Percentiles rank a stretch among this genome's conserved stretches.
Evolutionary conservation across 169 alveolate species (phyloP).

Genomic region (Cryptosporidium sp.): DNA sequence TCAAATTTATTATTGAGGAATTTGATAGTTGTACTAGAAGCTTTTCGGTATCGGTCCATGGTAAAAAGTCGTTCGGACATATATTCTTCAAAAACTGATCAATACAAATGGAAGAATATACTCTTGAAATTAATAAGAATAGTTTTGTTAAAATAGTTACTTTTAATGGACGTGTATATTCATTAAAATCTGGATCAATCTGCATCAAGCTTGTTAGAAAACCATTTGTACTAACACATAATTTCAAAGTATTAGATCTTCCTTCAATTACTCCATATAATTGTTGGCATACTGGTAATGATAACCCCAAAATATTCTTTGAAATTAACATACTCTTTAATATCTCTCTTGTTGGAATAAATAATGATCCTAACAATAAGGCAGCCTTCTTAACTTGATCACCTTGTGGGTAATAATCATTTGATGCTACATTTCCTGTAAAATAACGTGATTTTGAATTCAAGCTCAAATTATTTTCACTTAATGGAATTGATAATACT

Average conservation of each 20-base stretch:
- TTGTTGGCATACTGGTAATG: constrained; percentile 83
- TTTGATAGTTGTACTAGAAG: constrained; percentile 78
- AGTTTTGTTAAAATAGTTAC: constrained; percentile 87
- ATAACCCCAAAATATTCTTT: constrained; percentile 82
- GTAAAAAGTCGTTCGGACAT: constrained; percentile 86
- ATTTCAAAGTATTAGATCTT: constrained; percentile 78
- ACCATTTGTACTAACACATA: constrained; percentile 73
- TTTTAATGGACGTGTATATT: constrained; percentile 84
- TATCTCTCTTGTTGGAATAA: constrained; percentile 89
- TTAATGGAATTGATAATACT: constrained; percentile 84
- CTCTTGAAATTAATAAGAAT: constrained; percentile 84
- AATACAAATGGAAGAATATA: constrained; percentile 86
- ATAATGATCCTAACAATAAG: constrained; percentile 84
- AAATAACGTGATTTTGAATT: constrained; percentile 33
- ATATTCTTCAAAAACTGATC: constrained; percentile 85
- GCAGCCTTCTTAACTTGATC: constrained; percentile 88
- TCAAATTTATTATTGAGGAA: constrained; percentile 46
- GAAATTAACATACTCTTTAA: constrained; percentile 83
- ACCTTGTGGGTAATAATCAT: constrained; percentile 22
- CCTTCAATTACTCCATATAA: constrained; percentile 85
- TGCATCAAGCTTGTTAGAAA: constrained; percentile 68
- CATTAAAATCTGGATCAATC: constrained; percentile 72
- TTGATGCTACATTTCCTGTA: constrained; percentile 2
- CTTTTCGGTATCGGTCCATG: constrained; percentile 89
- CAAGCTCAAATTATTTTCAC: constrained; percentile 18